phyloP scores from a whole-genome alignment of 1,284 basidiomycete species.

The Microbotryum silenes-acaulis region DNA sequence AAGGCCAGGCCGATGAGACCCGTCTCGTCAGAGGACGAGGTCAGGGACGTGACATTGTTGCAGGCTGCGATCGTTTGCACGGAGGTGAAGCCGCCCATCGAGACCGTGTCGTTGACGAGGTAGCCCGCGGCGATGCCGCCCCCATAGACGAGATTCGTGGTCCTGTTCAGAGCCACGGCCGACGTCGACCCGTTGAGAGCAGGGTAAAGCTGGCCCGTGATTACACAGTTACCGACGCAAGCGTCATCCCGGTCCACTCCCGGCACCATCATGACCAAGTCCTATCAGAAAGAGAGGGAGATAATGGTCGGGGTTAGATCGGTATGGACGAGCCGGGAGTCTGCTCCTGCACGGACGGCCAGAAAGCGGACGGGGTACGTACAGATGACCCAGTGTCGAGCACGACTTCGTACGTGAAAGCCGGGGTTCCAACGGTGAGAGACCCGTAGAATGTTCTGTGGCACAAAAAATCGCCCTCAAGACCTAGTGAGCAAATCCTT shows the following conservation, averaged over 20 bases:
- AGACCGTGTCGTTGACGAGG: neutral
- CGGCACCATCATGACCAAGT: too few relatives aligned
- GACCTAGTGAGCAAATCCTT: too few relatives aligned
- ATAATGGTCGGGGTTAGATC: neutral
- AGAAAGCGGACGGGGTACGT: neutral
- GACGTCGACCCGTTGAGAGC: neutral
- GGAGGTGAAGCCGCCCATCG: neutral
- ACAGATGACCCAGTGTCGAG: slow-evolving; percentile 2
- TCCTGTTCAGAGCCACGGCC: neutral
- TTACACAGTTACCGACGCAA: neutral
- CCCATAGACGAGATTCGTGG: neutral
- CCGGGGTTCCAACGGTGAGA: neutral
- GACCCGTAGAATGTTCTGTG: too few relatives aligned
- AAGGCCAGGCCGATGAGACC: neutral
- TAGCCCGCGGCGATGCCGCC: neutral
- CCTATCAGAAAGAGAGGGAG: too few relatives aligned
- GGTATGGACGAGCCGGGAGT: neutral
- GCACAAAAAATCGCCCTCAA: too few relatives aligned
- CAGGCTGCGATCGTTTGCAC: neutral
- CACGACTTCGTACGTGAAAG: neutral
- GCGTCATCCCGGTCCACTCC: too few relatives aligned
- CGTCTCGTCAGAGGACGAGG: neutral
- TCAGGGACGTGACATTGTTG: neutral
- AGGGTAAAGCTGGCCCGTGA: neutral
- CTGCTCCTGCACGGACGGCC: neutral